Evolutionary conservation across 2,329 filamentous ascomycete species (phyloP).

Genomic region (Ilyonectria mors-panacis): DNA sequence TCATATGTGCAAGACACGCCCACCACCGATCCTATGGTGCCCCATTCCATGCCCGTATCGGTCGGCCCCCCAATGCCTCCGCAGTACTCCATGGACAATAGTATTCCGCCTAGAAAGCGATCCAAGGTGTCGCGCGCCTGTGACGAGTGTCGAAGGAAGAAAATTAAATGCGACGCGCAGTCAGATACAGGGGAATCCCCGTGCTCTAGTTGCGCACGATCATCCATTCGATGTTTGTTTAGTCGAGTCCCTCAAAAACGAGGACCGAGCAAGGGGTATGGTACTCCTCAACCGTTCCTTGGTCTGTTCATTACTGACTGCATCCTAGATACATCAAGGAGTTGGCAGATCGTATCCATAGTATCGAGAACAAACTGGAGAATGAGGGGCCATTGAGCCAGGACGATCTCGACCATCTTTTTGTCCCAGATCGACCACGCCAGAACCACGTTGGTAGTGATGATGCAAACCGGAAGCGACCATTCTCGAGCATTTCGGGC

Average conservation of each 20-base stretch:
- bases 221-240: conserved; percentile 84
- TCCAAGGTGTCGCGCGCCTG: conserved; percentile 91
- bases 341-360: conserved; percentile 86
- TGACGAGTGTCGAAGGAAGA: conserved; percentile 90
- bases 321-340: conserved; percentile 87
- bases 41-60: conserved; percentile 54
- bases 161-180: conserved; percentile 89
- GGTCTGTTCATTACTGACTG: conserved; percentile 23
- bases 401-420: conserved; percentile 63
- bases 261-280: conserved; percentile 88
- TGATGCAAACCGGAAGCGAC: conserved; percentile 59
- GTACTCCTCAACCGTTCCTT: not conserved
- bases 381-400: conserved; percentile 62
- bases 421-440: conserved; percentile 53
- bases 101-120: conserved; percentile 79
- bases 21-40: conserved; percentile 54
- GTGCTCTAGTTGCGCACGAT: conserved; percentile 86
- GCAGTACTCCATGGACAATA: conserved; percentile 65
- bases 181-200: conserved; percentile 80
- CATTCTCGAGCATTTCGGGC: conserved; percentile 65
- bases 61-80: conserved; percentile 56
- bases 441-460: conserved; percentile 50
- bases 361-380: conserved; percentile 83
- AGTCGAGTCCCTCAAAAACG: conserved; percentile 90
- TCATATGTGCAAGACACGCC: conserved; percentile 57